Percentiles rank a stretch among this genome's conserved stretches.
These are phyloP conservation scores for Fusarium drepaniforme DNA, from an alignment of 2,329 filamentous ascomycete species.

Conservation along the genomic window DNA sequence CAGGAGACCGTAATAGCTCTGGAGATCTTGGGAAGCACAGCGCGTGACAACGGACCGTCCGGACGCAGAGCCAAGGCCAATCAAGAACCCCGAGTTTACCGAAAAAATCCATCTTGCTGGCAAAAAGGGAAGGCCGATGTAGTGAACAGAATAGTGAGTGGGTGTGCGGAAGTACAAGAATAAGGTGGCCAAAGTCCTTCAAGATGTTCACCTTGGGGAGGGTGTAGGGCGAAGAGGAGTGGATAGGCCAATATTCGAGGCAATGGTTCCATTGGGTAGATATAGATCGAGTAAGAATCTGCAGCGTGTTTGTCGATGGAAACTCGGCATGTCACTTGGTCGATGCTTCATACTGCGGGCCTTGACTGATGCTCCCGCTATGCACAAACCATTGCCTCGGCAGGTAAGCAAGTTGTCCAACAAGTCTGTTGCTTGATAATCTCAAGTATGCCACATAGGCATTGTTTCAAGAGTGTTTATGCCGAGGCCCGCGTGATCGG, in stretches of 20 bases:
- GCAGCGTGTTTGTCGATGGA: slow-evolving; percentile 31
- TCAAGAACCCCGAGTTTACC: slow-evolving; percentile 43
- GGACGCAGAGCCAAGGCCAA: slow-evolving; percentile 36
- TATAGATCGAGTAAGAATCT: slow-evolving; percentile 29
- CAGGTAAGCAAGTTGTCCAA: background rate
- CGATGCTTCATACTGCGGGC: slow-evolving; percentile 17
- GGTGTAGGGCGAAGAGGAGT: slow-evolving; percentile 34
- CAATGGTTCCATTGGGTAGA: slow-evolving; percentile 28
- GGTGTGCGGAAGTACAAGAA: slow-evolving; percentile 22
- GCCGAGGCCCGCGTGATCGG: background rate
- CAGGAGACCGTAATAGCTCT: slow-evolving; percentile 11
- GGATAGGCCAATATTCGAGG: slow-evolving; percentile 8
- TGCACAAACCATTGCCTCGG: background rate
- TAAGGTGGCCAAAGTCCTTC: slow-evolving; percentile 11
- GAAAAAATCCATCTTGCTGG: slow-evolving; percentile 31
- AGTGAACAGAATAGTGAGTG: slow-evolving; percentile 15
- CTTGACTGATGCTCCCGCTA: background rate
- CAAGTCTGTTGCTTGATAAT: slow-evolving; percentile 17
- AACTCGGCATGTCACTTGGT: slow-evolving; percentile 24
- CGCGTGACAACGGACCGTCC: slow-evolving; percentile 20
- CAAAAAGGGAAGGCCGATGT: slow-evolving; percentile 2
- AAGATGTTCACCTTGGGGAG: slow-evolving; percentile 19
- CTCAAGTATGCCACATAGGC: background rate
- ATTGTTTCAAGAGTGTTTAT: background rate
- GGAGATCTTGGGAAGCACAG: slow-evolving; percentile 23